Evolutionary conservation across 2,329 filamentous ascomycete genomes (phyloP), one percentile per base, ranked within the genome.

Genomic region (Aspergillus awamori): DNA sequence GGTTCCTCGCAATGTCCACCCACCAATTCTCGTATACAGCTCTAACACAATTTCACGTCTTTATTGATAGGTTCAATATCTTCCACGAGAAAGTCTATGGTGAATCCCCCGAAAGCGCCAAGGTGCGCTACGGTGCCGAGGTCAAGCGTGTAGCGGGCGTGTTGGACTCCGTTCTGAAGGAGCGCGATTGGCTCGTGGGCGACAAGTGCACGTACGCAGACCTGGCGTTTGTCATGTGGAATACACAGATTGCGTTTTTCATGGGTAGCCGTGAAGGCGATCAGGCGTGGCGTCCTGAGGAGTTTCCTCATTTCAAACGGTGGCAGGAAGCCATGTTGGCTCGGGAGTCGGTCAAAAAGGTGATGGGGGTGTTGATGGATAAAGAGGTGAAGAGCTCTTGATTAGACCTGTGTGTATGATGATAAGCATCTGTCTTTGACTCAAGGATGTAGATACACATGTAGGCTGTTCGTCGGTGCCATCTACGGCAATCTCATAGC

Each of bases 181-280:
- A 38, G 5, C 51, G 30, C 10, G 51, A 53, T 7, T 53, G 51
- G 51, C 51, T 53, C 3, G 51, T 53, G n/a, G 49, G 49, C 0
- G 49, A 53, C 5, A 53, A 53, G 10, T 53, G 49, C 49, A 53
- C 49, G 4, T 36, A 53, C 11, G 51, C 51, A 5, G 51, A 53
- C 30, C 30, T 49, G 24, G 57, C 57, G 20, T 58, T 58, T 15
- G 48, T 53, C n/a, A 58, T 58, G 57, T 58, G 57, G 57, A 53
- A 58, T 36, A n/a, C 38, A 7, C 48, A 58, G 38, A 30, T 58
- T 8, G 30, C 48, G 17, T 58, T 58, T 15, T 53, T 53, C 11
- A 53, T 53, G 51, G 11, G 7, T 15, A 13, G 33, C 2, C 41
- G 54, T 30, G 30, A 30, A 17, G 43, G 43, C 13, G 54, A 57